Conservation (phyloP, 768 basidiomycete species). For the Boletus bicolor region DNA sequence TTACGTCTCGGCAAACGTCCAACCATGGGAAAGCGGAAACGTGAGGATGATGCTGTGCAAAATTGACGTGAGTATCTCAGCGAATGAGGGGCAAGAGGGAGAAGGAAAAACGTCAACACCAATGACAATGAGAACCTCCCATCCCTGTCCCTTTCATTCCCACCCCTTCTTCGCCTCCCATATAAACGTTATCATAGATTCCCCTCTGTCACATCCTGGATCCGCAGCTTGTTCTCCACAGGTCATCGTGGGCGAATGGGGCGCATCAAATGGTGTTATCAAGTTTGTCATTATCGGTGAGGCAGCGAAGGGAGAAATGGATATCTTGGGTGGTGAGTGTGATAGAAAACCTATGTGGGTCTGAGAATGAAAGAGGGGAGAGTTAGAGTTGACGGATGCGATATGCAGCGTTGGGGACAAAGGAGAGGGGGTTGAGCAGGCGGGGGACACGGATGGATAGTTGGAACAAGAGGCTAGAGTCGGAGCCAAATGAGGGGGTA, state of each 20-base stretch:
- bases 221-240: conserved; percentile 81
- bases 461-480: conserved; percentile 18
- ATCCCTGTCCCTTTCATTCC: background rate
- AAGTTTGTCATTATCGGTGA: conserved; percentile 65
- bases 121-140: background rate
- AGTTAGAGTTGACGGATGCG: background rate
- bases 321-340: conserved; percentile 20
- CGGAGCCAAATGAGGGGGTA: conserved; percentile 8
- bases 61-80: conserved; percentile 16
- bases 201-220: conserved; percentile 15
- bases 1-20: conserved; percentile 73
- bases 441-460: conserved; percentile 9
- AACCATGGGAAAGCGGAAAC: conserved; percentile 70
- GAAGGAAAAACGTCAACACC: background rate
- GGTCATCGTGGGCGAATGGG: conserved; percentile 63
- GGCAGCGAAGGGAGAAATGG: conserved; percentile 31
- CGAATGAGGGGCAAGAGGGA: too few species aligned
- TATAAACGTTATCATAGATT: conserved; percentile 1
- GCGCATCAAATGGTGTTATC: conserved; percentile 62
- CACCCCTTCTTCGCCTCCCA: conserved; percentile 7
- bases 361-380: background rate
- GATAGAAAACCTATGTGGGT: conserved; percentile 9
- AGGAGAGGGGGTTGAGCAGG: background rate
- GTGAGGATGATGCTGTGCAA: conserved; percentile 69
- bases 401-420: background rate